phyloP scores from a whole-genome alignment of 768 basidiomycete genomes.

The Candolleomyces eurysporus region DNA sequence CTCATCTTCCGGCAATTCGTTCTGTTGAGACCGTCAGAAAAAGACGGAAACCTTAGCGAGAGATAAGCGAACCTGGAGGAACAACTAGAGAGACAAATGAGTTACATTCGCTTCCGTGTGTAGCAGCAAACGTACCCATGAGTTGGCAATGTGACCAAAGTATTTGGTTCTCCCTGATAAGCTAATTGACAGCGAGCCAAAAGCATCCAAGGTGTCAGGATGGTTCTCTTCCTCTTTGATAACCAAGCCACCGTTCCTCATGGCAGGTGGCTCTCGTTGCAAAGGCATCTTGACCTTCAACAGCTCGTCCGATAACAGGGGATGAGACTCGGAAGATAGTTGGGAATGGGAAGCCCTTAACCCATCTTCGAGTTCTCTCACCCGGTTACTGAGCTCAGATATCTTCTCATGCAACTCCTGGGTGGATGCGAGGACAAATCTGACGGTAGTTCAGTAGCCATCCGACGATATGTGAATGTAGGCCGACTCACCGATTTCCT shows the following conservation, averaged over 20 bases:
- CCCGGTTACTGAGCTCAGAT: conserved; percentile 65
- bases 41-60: conserved; percentile 4
- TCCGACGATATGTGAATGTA: background rate
- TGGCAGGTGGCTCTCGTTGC: conserved; percentile 57
- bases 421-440: conserved; percentile 78
- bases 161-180: conserved; percentile 73
- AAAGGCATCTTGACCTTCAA: conserved; percentile 74
- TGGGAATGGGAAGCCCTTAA: conserved; percentile 59
- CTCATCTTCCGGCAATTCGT: conserved; percentile 49
- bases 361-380: conserved; percentile 75
- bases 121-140: conserved; percentile 52
- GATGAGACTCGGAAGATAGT: conserved; percentile 59
- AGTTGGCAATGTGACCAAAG: conserved; percentile 73
- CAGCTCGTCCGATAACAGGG: conserved; percentile 69
- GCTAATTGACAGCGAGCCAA: conserved; percentile 75
- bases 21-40: conserved; percentile 53
- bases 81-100: conserved; percentile 47
- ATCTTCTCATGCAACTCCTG: conserved; percentile 85
- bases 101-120: conserved; percentile 6
- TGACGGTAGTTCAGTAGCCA: conserved; percentile 17
- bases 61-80: conserved; percentile 56
- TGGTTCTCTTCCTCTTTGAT: conserved; percentile 63
- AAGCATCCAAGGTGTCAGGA: conserved; percentile 74
- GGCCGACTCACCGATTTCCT: conserved; percentile 61
- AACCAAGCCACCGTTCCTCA: conserved; percentile 36